Base-by-base conservation (phyloP, 1,284 basidiomycete genomes). In the Gomphus bonarii region DNA sequence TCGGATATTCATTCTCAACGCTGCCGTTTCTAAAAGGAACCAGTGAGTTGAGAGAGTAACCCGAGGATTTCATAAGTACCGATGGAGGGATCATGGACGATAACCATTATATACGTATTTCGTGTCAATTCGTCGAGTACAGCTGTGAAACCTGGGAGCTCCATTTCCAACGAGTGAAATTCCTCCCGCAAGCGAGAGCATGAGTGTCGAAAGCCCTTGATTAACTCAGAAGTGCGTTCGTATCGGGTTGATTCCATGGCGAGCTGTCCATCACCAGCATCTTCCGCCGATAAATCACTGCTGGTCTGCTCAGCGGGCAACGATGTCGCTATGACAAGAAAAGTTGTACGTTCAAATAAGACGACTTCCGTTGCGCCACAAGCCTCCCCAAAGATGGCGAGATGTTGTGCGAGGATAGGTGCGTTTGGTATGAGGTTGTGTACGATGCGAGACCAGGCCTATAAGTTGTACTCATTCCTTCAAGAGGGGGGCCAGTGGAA, bases 391-490 rank as follows among this genome's bases (percentile, higher is more conserved):
- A 99, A 85, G 50, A 84, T 88, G 10, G 84, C 80, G 7, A 99
- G 79, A 65, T 98, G 93, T 58, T 79, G 82, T 9, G 88, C 87
- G 42, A 99, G 84, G 42, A 91, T 82, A n/a, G 82, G 75, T 35
- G 94, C 88, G 62, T 98, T 97, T 1, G 97, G 97, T 58, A 99
- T 97, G 61, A 98, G 80, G 10, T 92, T 93, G 66, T 97, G 93
- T 8, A 99, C 93, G 62, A 99, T 97, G 61, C 84, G 84, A 28
- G 97, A 98, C 97, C 95, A 99, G 10, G 97, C 95, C 91, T 97
- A 62, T 33, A 48, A 18, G 28, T 8, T 51, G 49, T 54, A 48
- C 59, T 56, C 14, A 54, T 8, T 16, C 5, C 1, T 16, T 18
- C 18, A 20, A n/a, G n/a, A 43, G 16, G 42, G 8, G 9, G 6